Percentiles rank a stretch among this genome's conserved stretches.
Conservation (phyloP, 1,284 basidiomycete genomes). For the Melampsora abietis-canadensis region DNA sequence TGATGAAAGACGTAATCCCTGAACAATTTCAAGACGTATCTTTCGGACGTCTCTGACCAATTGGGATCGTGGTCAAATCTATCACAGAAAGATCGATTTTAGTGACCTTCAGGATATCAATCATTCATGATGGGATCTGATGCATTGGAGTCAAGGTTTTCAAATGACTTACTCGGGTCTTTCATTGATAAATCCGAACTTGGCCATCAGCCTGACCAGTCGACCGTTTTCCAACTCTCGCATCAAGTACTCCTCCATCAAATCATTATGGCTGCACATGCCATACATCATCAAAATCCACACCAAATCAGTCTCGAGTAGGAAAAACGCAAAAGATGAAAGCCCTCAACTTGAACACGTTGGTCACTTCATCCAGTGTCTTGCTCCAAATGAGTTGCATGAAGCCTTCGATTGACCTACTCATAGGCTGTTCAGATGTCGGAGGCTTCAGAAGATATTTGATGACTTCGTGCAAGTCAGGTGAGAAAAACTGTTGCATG, state of each 20-base stretch:
- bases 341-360: constrained; percentile 66
- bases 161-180: constrained; percentile 74
- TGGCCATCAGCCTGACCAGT: constrained; percentile 83
- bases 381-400: constrained; percentile 73
- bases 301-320: not conserved
- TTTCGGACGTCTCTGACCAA: constrained; percentile 97
- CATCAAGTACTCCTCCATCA: constrained; percentile 76
- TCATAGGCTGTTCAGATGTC: constrained; percentile 53
- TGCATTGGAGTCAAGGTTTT: not conserved
- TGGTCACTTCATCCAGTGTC: constrained; percentile 77
- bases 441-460: constrained; percentile 74
- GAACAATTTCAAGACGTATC: constrained; percentile 97
- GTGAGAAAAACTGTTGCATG: constrained; percentile 70
- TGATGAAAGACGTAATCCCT: constrained; percentile 98
- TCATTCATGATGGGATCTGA: not conserved
- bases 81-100: not conserved
- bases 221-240: constrained; percentile 95
- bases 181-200: constrained; percentile 98
- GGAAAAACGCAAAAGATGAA: constrained; percentile 20
- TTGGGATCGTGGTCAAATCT: constrained; percentile 90
- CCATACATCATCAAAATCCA: not conserved
- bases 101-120: not conserved
- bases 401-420: constrained; percentile 70
- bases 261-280: constrained; percentile 58
- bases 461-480: constrained; percentile 76